Base-by-base conservation (phyloP, 148 eudicot genomes). In the Selenicereus undatus region DNA sequence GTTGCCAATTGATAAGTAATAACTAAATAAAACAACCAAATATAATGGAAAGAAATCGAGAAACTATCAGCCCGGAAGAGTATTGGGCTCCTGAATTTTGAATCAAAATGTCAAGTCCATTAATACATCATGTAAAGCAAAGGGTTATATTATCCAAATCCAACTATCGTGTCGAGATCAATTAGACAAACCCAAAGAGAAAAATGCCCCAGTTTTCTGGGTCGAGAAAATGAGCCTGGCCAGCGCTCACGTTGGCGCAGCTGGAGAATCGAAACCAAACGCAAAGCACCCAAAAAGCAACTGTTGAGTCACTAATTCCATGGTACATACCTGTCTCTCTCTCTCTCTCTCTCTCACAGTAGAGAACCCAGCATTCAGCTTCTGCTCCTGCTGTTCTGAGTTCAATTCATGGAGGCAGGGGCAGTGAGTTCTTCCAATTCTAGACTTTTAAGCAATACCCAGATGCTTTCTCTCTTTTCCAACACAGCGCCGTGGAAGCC, bases 331-430 rank as follows among this genome's bases (percentile, higher is more conserved):
- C n/a, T n/a, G n/a, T n/a, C n/a, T n/a, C n/a, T n/a, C 48, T 39
- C n/a, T 32, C 21, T 13, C 43, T 30, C 45, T 64, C 29, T 8
- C 2, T 0, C 11, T 64, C 7, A 0, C 6, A 24, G n/a, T 0
- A 24, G 50, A 4, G 76, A 39, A 66, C 7, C n/a, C 8, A 39
- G 39, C 30, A 30, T 51, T 35, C 20, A 26, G 10, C 30, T 66
- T 29, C 32, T 66, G 3, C 36, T 48, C 42, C n/a, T 75, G 56
- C 22, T 62, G 30, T 71, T 84, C 81, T n/a, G 52, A 35, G n/a
- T 51, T 73, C 20, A 27, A 18, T 73, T 65, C 24, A 84, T 84
- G 86, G 86, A 84, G 79, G 29, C 58, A 14, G 78, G 72, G 21
- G 78, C 84, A 83, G 22, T 73, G 2, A 45, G 78, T 72, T 54